Conservation (phyloP, 2,329 filamentous ascomycete genomes). For the Alternaria ventricosa region DNA sequence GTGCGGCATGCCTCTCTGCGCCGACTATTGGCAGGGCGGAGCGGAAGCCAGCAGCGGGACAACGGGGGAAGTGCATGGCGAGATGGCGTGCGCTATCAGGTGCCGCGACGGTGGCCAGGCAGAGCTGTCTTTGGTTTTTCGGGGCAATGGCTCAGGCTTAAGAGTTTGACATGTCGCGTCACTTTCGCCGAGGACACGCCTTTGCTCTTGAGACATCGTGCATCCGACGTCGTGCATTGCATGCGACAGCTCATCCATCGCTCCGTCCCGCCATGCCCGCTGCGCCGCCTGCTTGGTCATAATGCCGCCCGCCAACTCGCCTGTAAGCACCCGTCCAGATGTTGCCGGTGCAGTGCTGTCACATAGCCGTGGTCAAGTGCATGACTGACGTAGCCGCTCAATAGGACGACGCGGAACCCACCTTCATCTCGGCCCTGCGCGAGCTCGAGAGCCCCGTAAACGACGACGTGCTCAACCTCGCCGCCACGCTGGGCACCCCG, state of each 20-base stretch:
- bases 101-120: background rate
- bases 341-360: background rate
- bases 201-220: conserved; percentile 13
- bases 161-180: conserved; percentile 2
- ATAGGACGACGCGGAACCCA: conserved; percentile 41
- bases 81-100: background rate
- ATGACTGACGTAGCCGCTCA: conserved; percentile 29
- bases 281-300: conserved; percentile 19
- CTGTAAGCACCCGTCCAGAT: conserved; percentile 21
- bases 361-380: background rate
- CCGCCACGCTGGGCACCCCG: conserved; percentile 56
- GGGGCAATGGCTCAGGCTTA: background rate
- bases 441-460: conserved; percentile 56
- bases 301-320: conserved; percentile 48
- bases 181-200: conserved; percentile 4
- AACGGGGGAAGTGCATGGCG: conserved; percentile 1
- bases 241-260: conserved; percentile 9
- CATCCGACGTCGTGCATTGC: background rate
- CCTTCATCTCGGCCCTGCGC: conserved; percentile 57
- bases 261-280: conserved; percentile 19
- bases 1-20: conserved; percentile 8
- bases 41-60: conserved; percentile 7
- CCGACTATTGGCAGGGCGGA: conserved; percentile 12
- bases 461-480: conserved; percentile 54
- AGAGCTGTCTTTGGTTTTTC: conserved; percentile 8